Evolutionary conservation across 257 asterid species (phyloP).

Genomic region (Solanum gracilifrons): DNA sequence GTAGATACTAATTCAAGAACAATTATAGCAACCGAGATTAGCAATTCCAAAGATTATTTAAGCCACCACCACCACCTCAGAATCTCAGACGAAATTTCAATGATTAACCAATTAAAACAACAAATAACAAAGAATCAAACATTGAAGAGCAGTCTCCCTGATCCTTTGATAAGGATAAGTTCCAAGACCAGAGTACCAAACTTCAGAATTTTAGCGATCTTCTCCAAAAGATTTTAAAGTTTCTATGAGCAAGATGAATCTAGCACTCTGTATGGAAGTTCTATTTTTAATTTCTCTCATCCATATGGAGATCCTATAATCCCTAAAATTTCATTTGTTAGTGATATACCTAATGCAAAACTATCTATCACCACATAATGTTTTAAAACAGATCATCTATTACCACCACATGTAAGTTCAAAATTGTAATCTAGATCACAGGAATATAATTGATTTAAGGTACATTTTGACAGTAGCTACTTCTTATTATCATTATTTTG

Average conservation of each 20-base stretch:
- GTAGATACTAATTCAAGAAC: neutral
- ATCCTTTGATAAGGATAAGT: neutral
- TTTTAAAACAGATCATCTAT: neutral
- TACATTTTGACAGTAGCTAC: neutral
- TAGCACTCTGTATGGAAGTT: neutral
- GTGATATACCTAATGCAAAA: neutral
- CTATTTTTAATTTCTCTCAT: neutral
- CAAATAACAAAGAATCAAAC: neutral
- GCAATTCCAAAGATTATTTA: neutral
- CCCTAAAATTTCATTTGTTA: neutral
- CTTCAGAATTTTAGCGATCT: neutral
- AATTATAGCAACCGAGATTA: neutral
- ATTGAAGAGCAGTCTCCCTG: neutral
- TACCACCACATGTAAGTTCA: neutral
- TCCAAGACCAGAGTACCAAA: neutral
- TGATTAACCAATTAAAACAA: neutral
- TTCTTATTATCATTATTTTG: neutral
- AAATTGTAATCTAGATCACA: neutral
- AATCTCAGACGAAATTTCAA: neutral
- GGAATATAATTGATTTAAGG: neutral
- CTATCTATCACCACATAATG: neutral
- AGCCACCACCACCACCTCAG: neutral
- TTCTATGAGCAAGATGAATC: neutral
- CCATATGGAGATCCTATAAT: neutral
- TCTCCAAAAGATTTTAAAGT: neutral